Percentiles rank a stretch among this genome's conserved stretches.
These are phyloP conservation scores for Amauroascus verrucosus DNA, from an alignment of 2,329 filamentous ascomycete species.

Conservation along the genomic window DNA sequence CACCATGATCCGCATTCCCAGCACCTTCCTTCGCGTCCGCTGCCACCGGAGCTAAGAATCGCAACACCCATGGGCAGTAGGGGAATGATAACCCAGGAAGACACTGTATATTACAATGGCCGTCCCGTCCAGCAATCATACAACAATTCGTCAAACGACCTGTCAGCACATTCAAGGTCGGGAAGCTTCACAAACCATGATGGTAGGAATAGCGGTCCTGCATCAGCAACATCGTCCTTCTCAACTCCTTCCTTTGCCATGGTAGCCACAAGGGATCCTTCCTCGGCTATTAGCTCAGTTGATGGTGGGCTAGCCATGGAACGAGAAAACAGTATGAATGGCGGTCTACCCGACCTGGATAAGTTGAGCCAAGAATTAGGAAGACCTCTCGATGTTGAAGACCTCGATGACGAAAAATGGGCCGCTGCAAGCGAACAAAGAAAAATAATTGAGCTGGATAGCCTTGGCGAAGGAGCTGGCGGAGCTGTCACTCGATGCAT, in stretches of 20 bases:
- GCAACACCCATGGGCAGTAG: slow-evolving; percentile 75
- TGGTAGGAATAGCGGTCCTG: slow-evolving; percentile 66
- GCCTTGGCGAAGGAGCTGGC: slow-evolving; percentile 85
- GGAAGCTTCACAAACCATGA: slow-evolving; percentile 62
- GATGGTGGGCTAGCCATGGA: slow-evolving; percentile 70
- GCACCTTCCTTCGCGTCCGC: slow-evolving; percentile 42
- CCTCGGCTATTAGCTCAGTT: slow-evolving; percentile 75
- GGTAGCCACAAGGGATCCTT: slow-evolving; percentile 65
- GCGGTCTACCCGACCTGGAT: slow-evolving; percentile 60
- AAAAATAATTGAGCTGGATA: slow-evolving; percentile 77
- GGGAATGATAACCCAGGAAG: slow-evolving; percentile 56
- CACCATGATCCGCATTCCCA: slow-evolving; percentile 30
- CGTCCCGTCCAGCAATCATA: slow-evolving; percentile 40
- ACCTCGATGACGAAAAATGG: slow-evolving; percentile 92
- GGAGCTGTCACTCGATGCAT: slow-evolving; percentile 88
- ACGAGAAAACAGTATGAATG: slow-evolving; percentile 68
- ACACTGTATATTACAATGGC: slow-evolving; percentile 45
- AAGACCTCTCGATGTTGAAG: slow-evolving; percentile 77
- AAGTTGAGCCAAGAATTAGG: slow-evolving; percentile 73
- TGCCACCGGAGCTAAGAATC: slow-evolving; percentile 69
- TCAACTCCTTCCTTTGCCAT: slow-evolving; percentile 75
- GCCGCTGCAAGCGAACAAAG: slow-evolving; percentile 81
- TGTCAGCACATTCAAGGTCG: slow-evolving; percentile 68
- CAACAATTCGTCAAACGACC: slow-evolving; percentile 64
- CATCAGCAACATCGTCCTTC: slow-evolving; percentile 73